Base-by-base conservation (phyloP, 2,329 filamentous ascomycete genomes). In the Nemania sp. region DNA sequence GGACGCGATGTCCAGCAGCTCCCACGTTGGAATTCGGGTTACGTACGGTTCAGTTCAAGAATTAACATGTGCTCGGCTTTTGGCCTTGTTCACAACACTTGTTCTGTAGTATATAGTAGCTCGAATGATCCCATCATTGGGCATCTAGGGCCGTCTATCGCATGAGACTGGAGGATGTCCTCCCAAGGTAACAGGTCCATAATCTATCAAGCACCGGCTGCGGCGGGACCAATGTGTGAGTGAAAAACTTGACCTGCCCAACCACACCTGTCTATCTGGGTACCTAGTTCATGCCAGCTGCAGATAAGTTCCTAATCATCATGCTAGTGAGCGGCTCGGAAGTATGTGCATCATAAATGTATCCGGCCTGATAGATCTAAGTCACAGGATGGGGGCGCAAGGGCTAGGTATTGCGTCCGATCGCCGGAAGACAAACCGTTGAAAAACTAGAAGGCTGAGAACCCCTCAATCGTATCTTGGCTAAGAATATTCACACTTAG, bases 161-260 rank as follows among this genome's bases (percentile, higher is more conserved):
- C 23, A 19, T 26, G 17, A 43, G n/a, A n/a, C n/a, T n/a, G n/a
- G n/a, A n/a, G n/a, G 40, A 42, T 22, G 48, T n/a, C 20, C 8
- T 20, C 33, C 33, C 24, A 37, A 15, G 51, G 44, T 39, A 44
- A 28, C 14, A 49, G 24, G 23, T 56, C 37, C 46, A 51, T 44
- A 46, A 50, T 55, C 60, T 61, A 63, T 64, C 45, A 61, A 42
- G 54, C 49, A 48, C 39, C 30, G 36, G 46, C 50, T 36, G 34
- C 36, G n/a, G 53, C 49, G 56, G 56, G 57, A 57, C 49, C 45
- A n/a, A n/a, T n/a, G n/a, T n/a, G n/a, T n/a, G n/a, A n/a, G n/a
- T n/a, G n/a, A n/a, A n/a, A n/a, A n/a, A n/a, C n/a, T n/a, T n/a
- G n/a, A n/a, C n/a, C n/a, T n/a, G n/a, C n/a, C n/a, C n/a, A n/a